Evolutionary conservation across 345 rosid genomes (phyloP), one percentile per base, ranked within the genome.

Genomic region (Boechera divaricarpa): DNA sequence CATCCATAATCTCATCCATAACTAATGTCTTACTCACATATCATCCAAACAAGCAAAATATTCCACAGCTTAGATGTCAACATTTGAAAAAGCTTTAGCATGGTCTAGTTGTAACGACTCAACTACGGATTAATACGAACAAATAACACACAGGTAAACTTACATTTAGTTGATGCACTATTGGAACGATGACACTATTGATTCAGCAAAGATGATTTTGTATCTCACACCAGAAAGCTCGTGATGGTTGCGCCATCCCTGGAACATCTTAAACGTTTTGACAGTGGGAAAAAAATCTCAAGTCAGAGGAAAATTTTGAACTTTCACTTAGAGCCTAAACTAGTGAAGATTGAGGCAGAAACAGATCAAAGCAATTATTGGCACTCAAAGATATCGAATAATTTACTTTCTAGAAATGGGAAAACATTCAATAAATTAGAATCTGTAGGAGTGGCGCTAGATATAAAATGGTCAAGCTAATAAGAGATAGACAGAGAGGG

Each of bases 1-100:
- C 67, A 77, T 70, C 80, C 80, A 62, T 69, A 63, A 63, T 70
- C 71, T 77, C 66, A 77, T 70, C 80, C 80, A 63, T 62, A 62
- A 26, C 56, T 65, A 65, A 62, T 62, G 70, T 47, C 57, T 33
- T 62, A 32, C n/a, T 64, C 72, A 69, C 65, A 35, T 70, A 61
- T 62, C 33, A 54, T 45, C 53, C 66, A 47, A 55, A 35, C 53
- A 70, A 36, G 44, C 51, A 55, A 5, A 54, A 29, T n/a, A 26
- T 42, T 58, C 47, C 51, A 39, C 31, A 57, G 61, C 11, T 54
- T 64, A 56, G 18, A 55, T 59, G 67, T 56, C 77, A 71, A 62
- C 52, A 63, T 62, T 76, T 59, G 44, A 48, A 64, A 55, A 68
- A 10, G 44, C 6, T 77, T 26, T 60, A n/a, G 36, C 3, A 45